Evolutionary conservation across 768 basidiomycete genomes (phyloP), one percentile per base, ranked within the genome.

Genomic region (Clitopilus hobsonii): DNA sequence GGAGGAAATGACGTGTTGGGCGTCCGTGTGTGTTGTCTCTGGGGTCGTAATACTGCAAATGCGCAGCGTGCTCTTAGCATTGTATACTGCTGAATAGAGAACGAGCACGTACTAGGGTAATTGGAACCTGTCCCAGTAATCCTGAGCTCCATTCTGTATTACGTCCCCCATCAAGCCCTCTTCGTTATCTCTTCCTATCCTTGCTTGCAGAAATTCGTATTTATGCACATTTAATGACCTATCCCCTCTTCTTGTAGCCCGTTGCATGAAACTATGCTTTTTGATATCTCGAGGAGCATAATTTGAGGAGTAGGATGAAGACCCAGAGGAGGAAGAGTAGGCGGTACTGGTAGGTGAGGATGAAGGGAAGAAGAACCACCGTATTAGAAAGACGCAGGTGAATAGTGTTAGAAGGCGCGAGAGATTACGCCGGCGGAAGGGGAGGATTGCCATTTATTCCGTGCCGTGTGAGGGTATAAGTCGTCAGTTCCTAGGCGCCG

Each of bases 91-190:
- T 55, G 56, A 38, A 58, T 23, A 25, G 25, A 13, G n/a, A 18
- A 36, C 16, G 41, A 26, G 30, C 4, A 79, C 89, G 67, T 63
- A 92, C 91, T 92, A 96, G 13, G 96, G 95, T 61, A 87, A 77
- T 65, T 97, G 94, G 68, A 91, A 97, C 25, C 92, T 78, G 13
- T 86, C 84, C 97, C 96, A 99, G 65, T 89, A 98, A 69, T 98
- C 91, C 48, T 76, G 64, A 38, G 87, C 81, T 14, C 96, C 96
- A 63, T 90, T 84, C 50, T 77, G 70, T 56, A 98, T 83, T 26
- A 91, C 74, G 56, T 81, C 78, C 49, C 84, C 80, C 60, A 98
- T 84, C 52, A 98, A 75, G 63, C 97, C 96, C 1, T 83, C 80
- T 47, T 84, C 76, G 61, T 89, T 85, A 64, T 98, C 96, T 56